Evolutionary conservation across 2,329 filamentous ascomycete species (phyloP).

Genomic region (Orbilia blumenaviensis): DNA sequence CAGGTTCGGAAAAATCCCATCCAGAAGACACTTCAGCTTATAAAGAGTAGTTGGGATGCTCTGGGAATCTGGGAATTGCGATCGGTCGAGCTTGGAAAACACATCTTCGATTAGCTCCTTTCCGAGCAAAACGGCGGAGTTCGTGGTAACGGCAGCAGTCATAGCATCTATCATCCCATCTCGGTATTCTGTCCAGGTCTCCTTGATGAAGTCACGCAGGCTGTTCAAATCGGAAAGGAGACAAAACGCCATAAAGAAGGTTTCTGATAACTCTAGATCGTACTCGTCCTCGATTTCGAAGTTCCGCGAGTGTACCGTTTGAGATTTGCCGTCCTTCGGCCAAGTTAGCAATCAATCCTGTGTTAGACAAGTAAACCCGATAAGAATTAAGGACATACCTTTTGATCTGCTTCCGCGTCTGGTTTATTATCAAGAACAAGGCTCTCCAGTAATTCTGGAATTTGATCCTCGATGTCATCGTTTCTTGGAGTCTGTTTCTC

Average conservation of each 20-base stretch:
- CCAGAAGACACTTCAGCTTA: constrained; percentile 18
- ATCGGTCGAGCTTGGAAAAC: constrained; percentile 25
- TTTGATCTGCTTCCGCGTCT: background rate
- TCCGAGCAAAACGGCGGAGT: constrained; percentile 58
- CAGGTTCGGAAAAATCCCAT: constrained; percentile 16
- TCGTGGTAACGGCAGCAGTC: constrained; percentile 57
- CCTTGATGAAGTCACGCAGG: constrained; percentile 53
- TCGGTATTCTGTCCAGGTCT: constrained; percentile 57
- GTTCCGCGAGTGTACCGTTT: background rate
- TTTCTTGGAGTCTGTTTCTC: background rate
- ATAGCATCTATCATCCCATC: constrained; percentile 54
- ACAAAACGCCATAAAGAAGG: constrained; percentile 27
- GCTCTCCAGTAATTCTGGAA: background rate
- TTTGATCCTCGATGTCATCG: background rate
- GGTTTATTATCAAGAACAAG: background rate
- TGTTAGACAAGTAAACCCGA: no score
- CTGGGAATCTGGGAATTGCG: constrained; percentile 46
- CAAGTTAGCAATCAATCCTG: background rate
- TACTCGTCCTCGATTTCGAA: constrained; percentile 11
- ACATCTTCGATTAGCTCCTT: constrained; percentile 56
- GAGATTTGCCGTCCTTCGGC: background rate
- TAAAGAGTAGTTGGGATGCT: constrained; percentile 45
- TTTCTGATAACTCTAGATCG: background rate
- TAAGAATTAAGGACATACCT: background rate
- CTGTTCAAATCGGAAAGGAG: constrained; percentile 56